Conservation (phyloP, 805 yeast genomes). For the Candida easanensis region DNA sequence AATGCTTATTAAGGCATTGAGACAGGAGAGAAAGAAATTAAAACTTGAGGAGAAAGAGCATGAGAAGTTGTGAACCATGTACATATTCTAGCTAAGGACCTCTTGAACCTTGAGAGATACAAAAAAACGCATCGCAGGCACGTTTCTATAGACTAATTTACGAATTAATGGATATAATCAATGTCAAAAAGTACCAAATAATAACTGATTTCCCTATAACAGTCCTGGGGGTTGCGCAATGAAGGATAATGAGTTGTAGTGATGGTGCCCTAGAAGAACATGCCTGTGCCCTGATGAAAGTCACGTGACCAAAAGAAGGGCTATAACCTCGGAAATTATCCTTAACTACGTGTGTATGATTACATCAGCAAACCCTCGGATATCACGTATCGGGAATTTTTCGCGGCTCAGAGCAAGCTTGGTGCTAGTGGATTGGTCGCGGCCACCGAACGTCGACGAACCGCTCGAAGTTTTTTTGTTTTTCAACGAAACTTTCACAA, state of each 20-base stretch:
- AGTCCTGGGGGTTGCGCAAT: too few relatives aligned
- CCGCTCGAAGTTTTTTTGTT: constrained; percentile 9
- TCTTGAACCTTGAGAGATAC: too few relatives aligned
- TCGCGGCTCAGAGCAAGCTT: not conserved
- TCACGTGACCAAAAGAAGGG: constrained; percentile 13
- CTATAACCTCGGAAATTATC: not conserved
- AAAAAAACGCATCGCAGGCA: too few relatives aligned
- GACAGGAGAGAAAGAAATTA: constrained; percentile 43
- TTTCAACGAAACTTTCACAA: constrained; percentile 23
- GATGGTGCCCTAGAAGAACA: constrained; percentile 6
- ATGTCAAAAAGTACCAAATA: too few relatives aligned
- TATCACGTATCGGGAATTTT: not conserved
- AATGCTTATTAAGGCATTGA: constrained; percentile 48
- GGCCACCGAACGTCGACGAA: not conserved
- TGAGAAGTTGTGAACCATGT: not conserved
- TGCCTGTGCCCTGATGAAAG: too few relatives aligned
- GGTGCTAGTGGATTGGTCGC: not conserved
- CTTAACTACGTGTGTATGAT: not conserved
- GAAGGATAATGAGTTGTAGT: not conserved
- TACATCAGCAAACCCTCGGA: constrained; percentile 1
- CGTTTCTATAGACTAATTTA: too few relatives aligned
- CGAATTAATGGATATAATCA: too few relatives aligned
- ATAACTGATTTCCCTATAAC: too few relatives aligned
- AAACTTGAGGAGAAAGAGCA: not conserved
- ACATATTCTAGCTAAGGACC: not conserved